A percentile compares a stretch with the other conserved stretches of the same genome.
These are phyloP conservation scores for Laburnicola sp. DNA, from an alignment of 2,329 filamentous ascomycete species.

Conservation along the genomic window DNA sequence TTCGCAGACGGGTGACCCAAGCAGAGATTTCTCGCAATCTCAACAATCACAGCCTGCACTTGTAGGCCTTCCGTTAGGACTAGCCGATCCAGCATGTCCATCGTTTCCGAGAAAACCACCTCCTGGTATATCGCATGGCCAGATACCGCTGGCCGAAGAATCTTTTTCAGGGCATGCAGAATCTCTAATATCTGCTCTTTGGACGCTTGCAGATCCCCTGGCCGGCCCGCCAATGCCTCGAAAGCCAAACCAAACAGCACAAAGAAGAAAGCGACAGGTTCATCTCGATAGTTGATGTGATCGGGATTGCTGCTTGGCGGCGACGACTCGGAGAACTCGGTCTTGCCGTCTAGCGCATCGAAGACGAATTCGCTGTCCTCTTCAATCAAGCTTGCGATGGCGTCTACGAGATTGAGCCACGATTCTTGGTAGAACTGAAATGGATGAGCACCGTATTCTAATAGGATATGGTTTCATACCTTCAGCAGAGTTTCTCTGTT, in stretches of 20 bases:
- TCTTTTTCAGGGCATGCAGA: constrained; percentile 88
- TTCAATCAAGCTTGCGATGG: constrained; percentile 94
- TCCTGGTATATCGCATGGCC: constrained; percentile 96
- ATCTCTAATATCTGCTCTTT: constrained; percentile 86
- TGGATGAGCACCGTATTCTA: constrained; percentile 11
- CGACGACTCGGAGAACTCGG: constrained; percentile 40
- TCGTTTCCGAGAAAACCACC: constrained; percentile 93
- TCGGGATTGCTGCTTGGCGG: constrained; percentile 63
- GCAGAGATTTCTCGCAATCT: constrained; percentile 88
- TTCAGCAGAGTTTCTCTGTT: constrained; percentile 90
- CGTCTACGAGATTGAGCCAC: constrained; percentile 95
- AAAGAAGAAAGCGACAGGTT: constrained; percentile 98
- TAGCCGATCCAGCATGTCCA: constrained; percentile 90
- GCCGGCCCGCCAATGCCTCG: constrained; percentile 86
- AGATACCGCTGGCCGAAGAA: constrained; percentile 88
- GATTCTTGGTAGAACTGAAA: constrained; percentile 87
- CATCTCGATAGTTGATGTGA: constrained; percentile 91
- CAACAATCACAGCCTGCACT: constrained; percentile 89
- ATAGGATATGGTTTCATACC: constrained; percentile 38
- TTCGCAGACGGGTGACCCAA: constrained; percentile 88
- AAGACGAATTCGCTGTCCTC: constrained; percentile 98
- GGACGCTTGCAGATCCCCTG: constrained; percentile 69
- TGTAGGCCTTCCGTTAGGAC: constrained; percentile 88
- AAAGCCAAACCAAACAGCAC: constrained; percentile 96
- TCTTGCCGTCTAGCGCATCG: constrained; percentile 88